Conservation (phyloP, 495 filamentous ascomycete genomes). For the Hyphodiscus hymeniophilus region DNA sequence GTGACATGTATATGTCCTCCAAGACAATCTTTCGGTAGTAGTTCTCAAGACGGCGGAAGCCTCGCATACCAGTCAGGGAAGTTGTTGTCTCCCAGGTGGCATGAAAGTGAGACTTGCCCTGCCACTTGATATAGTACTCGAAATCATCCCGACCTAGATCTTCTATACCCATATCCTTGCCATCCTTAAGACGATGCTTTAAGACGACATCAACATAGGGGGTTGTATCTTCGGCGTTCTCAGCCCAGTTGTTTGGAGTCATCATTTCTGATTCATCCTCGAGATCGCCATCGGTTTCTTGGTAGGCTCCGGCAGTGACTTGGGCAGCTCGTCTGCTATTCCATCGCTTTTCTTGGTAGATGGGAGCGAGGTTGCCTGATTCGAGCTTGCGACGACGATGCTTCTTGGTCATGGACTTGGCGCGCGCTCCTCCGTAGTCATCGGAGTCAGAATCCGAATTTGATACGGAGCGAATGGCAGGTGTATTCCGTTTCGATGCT, state of each 20-base stretch:
- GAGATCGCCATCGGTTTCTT: conserved; percentile 74
- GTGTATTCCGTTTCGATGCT: conserved; percentile 63
- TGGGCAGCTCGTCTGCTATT: conserved; percentile 80
- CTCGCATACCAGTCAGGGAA: conserved; percentile 56
- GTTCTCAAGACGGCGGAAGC: conserved; percentile 83
- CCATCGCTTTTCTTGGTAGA: conserved; percentile 73
- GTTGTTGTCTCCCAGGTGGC: conserved; percentile 86
- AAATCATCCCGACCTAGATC: conserved; percentile 68
- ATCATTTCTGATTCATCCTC: conserved; percentile 54
- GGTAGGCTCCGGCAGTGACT: conserved; percentile 79
- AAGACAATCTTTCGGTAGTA: conserved; percentile 78
- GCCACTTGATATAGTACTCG: conserved; percentile 97
- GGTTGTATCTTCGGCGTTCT: conserved; percentile 53
- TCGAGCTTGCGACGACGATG: conserved; percentile 59
- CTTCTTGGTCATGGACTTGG: conserved; percentile 59
- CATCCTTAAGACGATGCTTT: conserved; percentile 72
- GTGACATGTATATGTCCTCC: conserved; percentile 60
- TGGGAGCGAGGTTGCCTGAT: conserved; percentile 42
- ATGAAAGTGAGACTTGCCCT: conserved; percentile 88
- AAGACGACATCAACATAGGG: conserved; percentile 85
- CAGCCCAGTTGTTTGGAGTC: conserved; percentile 55
- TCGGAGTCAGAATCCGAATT: conserved; percentile 59
- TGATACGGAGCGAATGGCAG: conserved; percentile 45
- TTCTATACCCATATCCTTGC: conserved; percentile 43
- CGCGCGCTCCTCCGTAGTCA: conserved; percentile 66